A percentile compares a stretch with the other conserved stretches of the same genome.
These are phyloP conservation scores for Curvularia eragrostidis DNA, from an alignment of 2,329 filamentous ascomycete genomes.

Conservation along the genomic window DNA sequence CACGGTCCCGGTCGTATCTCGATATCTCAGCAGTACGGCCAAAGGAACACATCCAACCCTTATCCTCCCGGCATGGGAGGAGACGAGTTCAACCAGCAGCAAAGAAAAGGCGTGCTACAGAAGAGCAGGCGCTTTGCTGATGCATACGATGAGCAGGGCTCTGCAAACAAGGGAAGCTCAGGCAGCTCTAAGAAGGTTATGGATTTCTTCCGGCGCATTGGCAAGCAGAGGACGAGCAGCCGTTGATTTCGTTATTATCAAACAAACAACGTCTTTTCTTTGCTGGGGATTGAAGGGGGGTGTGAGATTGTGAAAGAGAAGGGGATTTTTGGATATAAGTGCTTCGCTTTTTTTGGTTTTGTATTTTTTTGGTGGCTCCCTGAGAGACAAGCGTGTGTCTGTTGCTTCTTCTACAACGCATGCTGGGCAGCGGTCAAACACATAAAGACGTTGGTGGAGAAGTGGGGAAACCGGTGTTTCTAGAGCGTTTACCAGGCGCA, in stretches of 20 bases:
- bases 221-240: conserved; percentile 66
- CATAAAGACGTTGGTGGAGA: neutral
- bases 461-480: neutral
- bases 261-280: neutral
- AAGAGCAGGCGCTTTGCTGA: conserved; percentile 89
- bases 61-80: conserved; percentile 53
- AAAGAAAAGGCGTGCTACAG: conserved; percentile 67
- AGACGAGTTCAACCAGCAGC: conserved; percentile 30
- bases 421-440: conserved; percentile 1
- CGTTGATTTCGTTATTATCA: too few relatives aligned
- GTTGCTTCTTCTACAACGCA: neutral
- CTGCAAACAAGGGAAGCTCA: conserved; percentile 40
- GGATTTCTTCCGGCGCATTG: conserved; percentile 94
- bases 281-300: neutral
- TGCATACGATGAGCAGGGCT: conserved; percentile 72
- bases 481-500: conserved; percentile 11
- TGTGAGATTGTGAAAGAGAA: too few relatives aligned
- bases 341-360: neutral
- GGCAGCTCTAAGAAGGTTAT: conserved; percentile 92
- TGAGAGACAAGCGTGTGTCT: neutral
- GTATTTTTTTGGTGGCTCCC: neutral
- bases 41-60: conserved; percentile 28
- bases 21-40: conserved; percentile 30
- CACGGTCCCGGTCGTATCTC: conserved; percentile 18
- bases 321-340: too few relatives aligned